These are phyloP conservation scores for Echeveria elegans DNA, from an alignment of 164 flowering plant genomes.

Conservation along the genomic window DNA sequence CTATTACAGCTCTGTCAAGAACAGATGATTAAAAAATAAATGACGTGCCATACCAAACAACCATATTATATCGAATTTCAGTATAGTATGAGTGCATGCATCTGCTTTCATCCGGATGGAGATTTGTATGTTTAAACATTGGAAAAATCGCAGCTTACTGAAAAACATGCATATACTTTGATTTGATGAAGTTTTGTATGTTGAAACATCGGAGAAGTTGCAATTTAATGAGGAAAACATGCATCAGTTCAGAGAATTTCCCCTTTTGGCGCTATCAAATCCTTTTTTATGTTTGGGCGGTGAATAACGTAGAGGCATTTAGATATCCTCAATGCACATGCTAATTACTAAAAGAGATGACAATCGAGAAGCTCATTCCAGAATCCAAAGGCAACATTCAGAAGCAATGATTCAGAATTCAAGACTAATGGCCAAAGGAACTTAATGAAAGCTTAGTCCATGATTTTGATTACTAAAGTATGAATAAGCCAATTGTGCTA, in stretches of 20 bases:
- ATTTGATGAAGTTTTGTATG: background rate
- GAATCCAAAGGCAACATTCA: too few species aligned
- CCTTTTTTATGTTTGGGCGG: too few species aligned
- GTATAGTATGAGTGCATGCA: background rate
- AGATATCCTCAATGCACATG: too few species aligned
- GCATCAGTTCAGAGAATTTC: too few species aligned
- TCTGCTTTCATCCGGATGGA: background rate
- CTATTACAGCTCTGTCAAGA: slow-evolving; percentile 75
- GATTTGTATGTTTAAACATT: background rate
- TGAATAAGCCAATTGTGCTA: background rate
- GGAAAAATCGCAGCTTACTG: background rate
- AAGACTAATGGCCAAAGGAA: too few species aligned
- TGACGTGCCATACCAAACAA: too few species aligned
- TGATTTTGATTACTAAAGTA: background rate
- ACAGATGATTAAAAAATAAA: background rate
- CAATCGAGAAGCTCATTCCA: too few species aligned
- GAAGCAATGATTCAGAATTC: too few species aligned
- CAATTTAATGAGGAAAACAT: background rate
- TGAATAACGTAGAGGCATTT: too few species aligned
- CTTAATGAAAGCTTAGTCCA: too few species aligned
- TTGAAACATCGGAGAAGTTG: background rate
- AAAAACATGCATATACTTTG: background rate
- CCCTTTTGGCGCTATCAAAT: too few species aligned
- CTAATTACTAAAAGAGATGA: background rate
- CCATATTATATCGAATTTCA: too few species aligned